Base-by-base conservation (phyloP, 441 rosid genomes). In the Dalechampia spathulata region DNA sequence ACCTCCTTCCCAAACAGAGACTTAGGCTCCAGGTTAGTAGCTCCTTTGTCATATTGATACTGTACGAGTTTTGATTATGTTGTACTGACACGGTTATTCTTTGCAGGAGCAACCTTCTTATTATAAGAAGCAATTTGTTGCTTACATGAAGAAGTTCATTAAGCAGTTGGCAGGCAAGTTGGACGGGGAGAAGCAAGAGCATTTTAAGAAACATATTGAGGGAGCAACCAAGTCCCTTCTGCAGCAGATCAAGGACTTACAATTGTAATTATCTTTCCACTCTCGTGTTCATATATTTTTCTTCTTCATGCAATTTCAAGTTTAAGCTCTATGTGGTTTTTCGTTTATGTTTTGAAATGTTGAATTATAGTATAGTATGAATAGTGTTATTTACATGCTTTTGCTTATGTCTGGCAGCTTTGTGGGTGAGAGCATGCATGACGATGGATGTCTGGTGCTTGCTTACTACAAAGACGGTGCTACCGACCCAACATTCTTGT, bases 381-480 rank as follows among this genome's bases (percentile, higher is more conserved):
- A n/a, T n/a, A n/a, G n/a, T n/a, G n/a, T n/a, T n/a, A n/a, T n/a
- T n/a, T n/a, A n/a, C n/a, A n/a, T n/a, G n/a, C n/a, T n/a, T n/a
- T n/a, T 8, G 11, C 3, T 17, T 26, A 26, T 49, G 9, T 9
- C n/a, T 10, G 52, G 54, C 79, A 93, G 99, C 72, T 94, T 94
- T 42, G 90, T 94, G 26, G 99, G 99, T 5, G 99, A 94, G 78
- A 83, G 96, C 67, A 87, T 90, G 98, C 72, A 65, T 1, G 95
- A 87, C 59, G 99, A 90, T 61, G 51, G 72, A 27, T 2, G 47
- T 46, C 8, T 90, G 83, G 99, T 94, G 41, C 74, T 94, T 56
- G 98, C 98, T 48, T 86, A 90, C 82, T 94, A 94, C 86, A 94
- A 81, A 74, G 99, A 87, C 0, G 98, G 96, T 66, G 91, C 91